These are phyloP conservation scores for Agrocybe praecox DNA, from an alignment of 768 basidiomycete species.

Conservation along the genomic window DNA sequence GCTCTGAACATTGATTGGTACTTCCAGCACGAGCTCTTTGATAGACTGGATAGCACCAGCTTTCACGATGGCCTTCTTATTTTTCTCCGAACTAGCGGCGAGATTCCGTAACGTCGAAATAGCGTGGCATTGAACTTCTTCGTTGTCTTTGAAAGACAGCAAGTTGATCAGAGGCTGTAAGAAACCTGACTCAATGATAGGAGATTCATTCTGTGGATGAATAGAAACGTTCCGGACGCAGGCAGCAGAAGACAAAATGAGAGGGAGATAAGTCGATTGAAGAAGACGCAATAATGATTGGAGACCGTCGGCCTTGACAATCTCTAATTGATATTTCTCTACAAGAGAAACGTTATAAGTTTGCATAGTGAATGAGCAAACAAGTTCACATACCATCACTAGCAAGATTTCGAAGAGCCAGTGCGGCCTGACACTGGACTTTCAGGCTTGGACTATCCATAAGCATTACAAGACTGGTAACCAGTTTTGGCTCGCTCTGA, in stretches of 20 bases:
- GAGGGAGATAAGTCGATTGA: conserved; percentile 94
- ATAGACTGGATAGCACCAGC: conserved; percentile 97
- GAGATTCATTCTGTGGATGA: conserved; percentile 97
- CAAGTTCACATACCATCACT: conserved; percentile 75
- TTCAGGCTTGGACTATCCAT: conserved; percentile 99
- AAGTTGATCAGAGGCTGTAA: conserved; percentile 94
- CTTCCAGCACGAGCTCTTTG: conserved; percentile 93
- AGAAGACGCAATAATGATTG: conserved; percentile 90
- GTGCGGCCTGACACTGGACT: conserved; percentile 97
- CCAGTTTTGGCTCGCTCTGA: conserved; percentile 91
- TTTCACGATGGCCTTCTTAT: conserved; percentile 97
- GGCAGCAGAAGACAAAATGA: conserved; percentile 97
- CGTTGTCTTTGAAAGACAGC: conserved; percentile 97
- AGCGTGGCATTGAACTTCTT: conserved; percentile 99
- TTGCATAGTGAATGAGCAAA: neutral
- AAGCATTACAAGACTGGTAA: conserved; percentile 87
- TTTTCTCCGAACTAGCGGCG: conserved; percentile 96
- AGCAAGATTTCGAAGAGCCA: conserved; percentile 94
- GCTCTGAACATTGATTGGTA: conserved; percentile 96
- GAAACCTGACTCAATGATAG: conserved; percentile 99
- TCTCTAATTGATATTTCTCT: conserved; percentile 99
- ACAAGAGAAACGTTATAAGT: neutral
- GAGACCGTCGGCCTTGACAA: conserved; percentile 94
- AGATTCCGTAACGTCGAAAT: conserved; percentile 97
- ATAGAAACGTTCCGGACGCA: conserved; percentile 99